Base-by-base conservation (phyloP, 2,329 filamentous ascomycete genomes). In the Pseudogymnoascus sp. region DNA sequence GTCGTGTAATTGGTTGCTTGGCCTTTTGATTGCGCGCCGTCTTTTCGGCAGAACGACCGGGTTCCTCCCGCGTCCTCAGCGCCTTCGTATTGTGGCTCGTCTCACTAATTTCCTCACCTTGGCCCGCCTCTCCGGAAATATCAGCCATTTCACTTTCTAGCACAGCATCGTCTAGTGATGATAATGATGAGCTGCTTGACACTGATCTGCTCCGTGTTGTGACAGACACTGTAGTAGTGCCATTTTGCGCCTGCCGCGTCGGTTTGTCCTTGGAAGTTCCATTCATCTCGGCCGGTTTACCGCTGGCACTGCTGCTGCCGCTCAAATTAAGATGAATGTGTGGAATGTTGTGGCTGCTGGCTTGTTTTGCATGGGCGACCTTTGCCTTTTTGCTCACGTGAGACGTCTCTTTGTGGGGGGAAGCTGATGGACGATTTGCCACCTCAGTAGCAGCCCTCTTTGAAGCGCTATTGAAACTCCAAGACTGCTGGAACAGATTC, bases 141-240 rank as follows among this genome's bases (percentile, higher is more conserved):
- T 47, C 41, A 24, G 41, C 41, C 41, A 47, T 47, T 47, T 47
- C 41, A 29, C 41, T 47, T 47, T 47, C 41, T 3, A 47, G 60
- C 9, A 71, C 61, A 5, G 68, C 60, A 58, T 71, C 70, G 59
- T 72, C 70, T 10, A 75, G 64, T 4, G 73, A 75, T 21, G 73
- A 74, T 36, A 76, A 65, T 8, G 71, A 74, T n/a, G 74, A 76
- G 11, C 66, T 67, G 62, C 69, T 74, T 6, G 72, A 73, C 9
- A 69, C 61, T 15, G 71, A 72, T 13, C 61, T 54, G 7, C 66
- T 66, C 60, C 71, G 62, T 26, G 33, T 60, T 8, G 41, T 24
- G 21, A 29, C 24, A 47, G 41, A 47, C n/a, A 47, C 41, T 8
- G 41, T 44, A 26, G 40, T 44, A 21, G 40, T 26, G 21, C 40